Evolutionary conservation across 805 yeast species (phyloP), one percentile per base, ranked within the genome.

Genomic region (Yarrowia sp.): DNA sequence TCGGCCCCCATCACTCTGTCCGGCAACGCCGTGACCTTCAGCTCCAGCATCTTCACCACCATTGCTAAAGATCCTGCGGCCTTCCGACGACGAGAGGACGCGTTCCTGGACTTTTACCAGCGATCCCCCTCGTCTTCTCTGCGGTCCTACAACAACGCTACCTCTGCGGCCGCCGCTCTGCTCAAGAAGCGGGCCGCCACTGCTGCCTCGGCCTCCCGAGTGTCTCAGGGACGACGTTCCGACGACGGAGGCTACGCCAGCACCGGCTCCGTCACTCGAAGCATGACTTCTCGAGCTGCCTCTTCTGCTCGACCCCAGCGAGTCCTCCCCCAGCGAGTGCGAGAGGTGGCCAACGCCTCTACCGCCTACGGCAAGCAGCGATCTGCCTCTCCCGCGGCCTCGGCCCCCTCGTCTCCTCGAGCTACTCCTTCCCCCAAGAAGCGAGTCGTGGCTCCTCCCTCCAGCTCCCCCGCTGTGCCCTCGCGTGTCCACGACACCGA

Each of bases 401-500:
- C 19, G 19, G 32, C 32, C 7, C 32, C 64, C 16, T 15, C 49
- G 16, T 42, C 64, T 2, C 41, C 50, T 26, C 65, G 65, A 45
- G 49, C 65, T 32, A 58, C 64, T 58, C 64, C 64, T 45, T 58
- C 65, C n/a, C 53, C 67, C 48, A 63, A 63, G 67, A 63, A 63
- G 48, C 67, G 67, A 48, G 53, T 63, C 10, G 67, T 63, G 43
- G 67, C 67, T 22, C 56, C 67, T 72, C 86, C 86, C 73, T 84
- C 84, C 81, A 73, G 80, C 49, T 71, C 76, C 49, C 76, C 80
- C 40, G 73, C 75, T 5, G 69, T 53, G 4, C 73, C 74, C 15
- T 72, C 77, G 53, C 76, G 80, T 16, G 83, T 81, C 53, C 83
- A 81, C 70, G 83, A 81, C 70, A 72, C 78, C 48, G 75, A 74